Conservation (phyloP, 2,329 filamentous ascomycete species). For the Fusarium annulatum region DNA sequence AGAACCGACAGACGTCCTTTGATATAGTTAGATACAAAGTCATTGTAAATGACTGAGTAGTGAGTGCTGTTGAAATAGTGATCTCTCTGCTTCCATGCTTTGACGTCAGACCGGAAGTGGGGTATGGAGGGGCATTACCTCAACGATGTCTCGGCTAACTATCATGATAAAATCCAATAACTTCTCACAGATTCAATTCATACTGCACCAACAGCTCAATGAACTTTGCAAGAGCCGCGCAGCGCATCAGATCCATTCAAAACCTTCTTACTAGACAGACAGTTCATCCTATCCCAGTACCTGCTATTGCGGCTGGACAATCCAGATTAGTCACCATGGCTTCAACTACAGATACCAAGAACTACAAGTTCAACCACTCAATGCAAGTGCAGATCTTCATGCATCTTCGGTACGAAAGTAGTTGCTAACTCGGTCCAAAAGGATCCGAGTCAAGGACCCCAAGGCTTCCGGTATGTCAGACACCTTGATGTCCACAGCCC, state of each 20-base stretch:
- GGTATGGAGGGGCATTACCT: constrained; percentile 27
- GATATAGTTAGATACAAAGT: no score
- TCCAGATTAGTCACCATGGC: constrained; percentile 75
- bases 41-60: not conserved
- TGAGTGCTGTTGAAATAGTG: not conserved
- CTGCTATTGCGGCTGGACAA: constrained; percentile 13
- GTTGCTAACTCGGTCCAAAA: constrained; percentile 50
- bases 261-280: constrained; percentile 27
- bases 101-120: constrained; percentile 35
- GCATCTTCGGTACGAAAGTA: constrained; percentile 6
- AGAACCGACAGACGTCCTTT: not conserved
- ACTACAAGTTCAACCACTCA: constrained; percentile 89
- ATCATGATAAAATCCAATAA: not conserved
- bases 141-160: constrained; percentile 9
- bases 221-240: constrained; percentile 41
- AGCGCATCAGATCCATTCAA: constrained; percentile 42
- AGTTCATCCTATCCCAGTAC: constrained; percentile 2
- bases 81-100: not conserved
- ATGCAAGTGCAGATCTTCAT: constrained; percentile 68
- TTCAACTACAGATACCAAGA: constrained; percentile 76
- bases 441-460: constrained; percentile 95
- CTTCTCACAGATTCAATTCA: constrained; percentile 8
- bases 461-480: constrained; percentile 72
- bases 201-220: constrained; percentile 28
- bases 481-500: constrained; percentile 38